phyloP scores from a whole-genome alignment of 2,329 filamentous ascomycete species.

The Truncatella angustata region DNA sequence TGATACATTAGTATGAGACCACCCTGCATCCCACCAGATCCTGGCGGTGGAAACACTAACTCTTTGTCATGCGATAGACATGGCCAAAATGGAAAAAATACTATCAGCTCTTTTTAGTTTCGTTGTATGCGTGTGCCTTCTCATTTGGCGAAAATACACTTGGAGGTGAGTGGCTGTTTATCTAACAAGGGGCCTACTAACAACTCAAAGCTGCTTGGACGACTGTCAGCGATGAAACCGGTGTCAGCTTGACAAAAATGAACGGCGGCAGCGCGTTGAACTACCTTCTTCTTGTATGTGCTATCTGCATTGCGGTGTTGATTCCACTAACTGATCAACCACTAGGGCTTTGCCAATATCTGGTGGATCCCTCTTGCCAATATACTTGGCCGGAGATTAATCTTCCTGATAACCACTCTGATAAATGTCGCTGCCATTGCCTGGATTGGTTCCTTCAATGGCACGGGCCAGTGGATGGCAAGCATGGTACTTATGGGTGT shows the following conservation, averaged over 20 bases:
- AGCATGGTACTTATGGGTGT: conserved; percentile 29
- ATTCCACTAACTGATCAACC: background rate
- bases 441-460: background rate
- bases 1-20: conserved; percentile 6
- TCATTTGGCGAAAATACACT: conserved; percentile 39
- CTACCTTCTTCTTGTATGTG: conserved; percentile 31
- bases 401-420: conserved; percentile 32
- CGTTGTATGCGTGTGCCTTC: conserved; percentile 37
- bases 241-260: conserved; percentile 36
- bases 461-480: conserved; percentile 14
- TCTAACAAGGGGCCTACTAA: background rate
- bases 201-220: conserved; percentile 33
- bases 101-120: conserved; percentile 36
- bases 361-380: conserved; percentile 32
- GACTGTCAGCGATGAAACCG: conserved; percentile 34
- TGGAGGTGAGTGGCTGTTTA: conserved; percentile 16
- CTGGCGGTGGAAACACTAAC: background rate
- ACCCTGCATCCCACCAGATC: no score
- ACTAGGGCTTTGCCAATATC: conserved; percentile 35
- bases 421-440: conserved; percentile 15
- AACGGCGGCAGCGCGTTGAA: conserved; percentile 38
- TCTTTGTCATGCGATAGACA: conserved; percentile 14
- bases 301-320: background rate
- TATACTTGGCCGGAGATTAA: conserved; percentile 31
- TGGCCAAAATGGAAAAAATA: conserved; percentile 36